These are phyloP conservation scores for Lentithecium fluviatile DNA, from an alignment of 495 filamentous ascomycete species.

Conservation along the genomic window DNA sequence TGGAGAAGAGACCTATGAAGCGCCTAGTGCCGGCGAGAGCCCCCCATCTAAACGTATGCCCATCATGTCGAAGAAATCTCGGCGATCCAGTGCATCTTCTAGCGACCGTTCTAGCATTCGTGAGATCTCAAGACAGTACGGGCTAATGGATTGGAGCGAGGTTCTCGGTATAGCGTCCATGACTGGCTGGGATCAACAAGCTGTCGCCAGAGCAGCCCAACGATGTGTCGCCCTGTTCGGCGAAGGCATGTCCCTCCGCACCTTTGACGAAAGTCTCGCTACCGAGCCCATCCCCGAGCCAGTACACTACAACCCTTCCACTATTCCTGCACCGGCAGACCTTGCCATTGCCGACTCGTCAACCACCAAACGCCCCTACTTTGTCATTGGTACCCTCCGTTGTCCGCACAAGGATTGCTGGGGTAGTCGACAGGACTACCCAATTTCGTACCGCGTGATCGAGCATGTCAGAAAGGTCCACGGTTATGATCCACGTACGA, in stretches of 20 bases:
- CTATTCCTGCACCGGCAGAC: slow-evolving; percentile 10
- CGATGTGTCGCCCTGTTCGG: slow-evolving; percentile 71
- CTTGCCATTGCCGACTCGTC: background rate
- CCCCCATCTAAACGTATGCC: background rate
- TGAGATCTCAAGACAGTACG: background rate
- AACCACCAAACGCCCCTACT: slow-evolving; percentile 18
- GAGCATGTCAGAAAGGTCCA: slow-evolving; percentile 28
- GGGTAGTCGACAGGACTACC: slow-evolving; percentile 25
- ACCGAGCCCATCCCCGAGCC: slow-evolving; percentile 7
- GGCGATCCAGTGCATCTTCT: background rate
- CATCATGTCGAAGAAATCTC: background rate
- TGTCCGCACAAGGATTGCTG: slow-evolving; percentile 31
- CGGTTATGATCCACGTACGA: slow-evolving; percentile 30
- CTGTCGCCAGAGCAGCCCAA: slow-evolving; percentile 62
- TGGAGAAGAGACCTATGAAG: background rate
- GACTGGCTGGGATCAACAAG: slow-evolving; percentile 60
- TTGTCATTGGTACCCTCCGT: slow-evolving; percentile 8
- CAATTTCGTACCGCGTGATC: slow-evolving; percentile 16
- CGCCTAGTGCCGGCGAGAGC: background rate
- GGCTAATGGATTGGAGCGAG: slow-evolving; percentile 74
- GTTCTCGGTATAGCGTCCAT: slow-evolving; percentile 72
- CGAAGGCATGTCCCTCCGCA: slow-evolving; percentile 61
- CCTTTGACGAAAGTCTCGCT: slow-evolving; percentile 30
- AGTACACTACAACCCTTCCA: slow-evolving; percentile 16
- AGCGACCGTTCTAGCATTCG: background rate